Percentiles rank a stretch among this genome's conserved stretches.
These are phyloP conservation scores for Acanthamoeba lenticulata DNA, from an alignment of 208 protist species.

Conservation along the genomic window DNA sequence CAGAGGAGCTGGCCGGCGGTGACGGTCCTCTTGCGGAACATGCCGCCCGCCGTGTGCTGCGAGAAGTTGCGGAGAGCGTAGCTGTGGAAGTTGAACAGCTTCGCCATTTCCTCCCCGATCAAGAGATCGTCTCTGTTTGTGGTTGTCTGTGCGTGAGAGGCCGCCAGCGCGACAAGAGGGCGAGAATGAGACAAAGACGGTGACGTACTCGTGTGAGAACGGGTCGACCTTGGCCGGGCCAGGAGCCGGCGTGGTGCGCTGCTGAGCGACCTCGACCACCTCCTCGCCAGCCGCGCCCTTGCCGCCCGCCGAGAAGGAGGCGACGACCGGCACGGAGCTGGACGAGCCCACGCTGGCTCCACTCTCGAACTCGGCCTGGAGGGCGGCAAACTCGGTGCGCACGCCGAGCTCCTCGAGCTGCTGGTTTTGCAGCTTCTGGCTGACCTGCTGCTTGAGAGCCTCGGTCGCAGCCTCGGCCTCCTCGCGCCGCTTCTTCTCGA, in stretches of 20 bases:
- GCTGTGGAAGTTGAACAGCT: conserved; percentile 1
- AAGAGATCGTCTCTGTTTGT: background rate
- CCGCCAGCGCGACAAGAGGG: background rate
- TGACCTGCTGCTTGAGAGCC: background rate
- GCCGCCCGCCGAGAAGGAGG: background rate
- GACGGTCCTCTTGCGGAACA: background rate
- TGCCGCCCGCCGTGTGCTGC: background rate
- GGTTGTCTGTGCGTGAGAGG: background rate
- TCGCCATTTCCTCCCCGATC: background rate
- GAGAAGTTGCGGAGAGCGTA: background rate
- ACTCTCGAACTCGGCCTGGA: background rate
- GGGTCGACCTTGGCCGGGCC: background rate
- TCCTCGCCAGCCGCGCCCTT: background rate
- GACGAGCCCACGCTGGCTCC: too few relatives aligned
- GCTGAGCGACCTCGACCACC: background rate
- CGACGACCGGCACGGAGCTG: too few relatives aligned
- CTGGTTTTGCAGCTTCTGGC: background rate
- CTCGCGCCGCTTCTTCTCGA: background rate
- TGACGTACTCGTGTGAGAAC: background rate
- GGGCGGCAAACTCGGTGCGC: background rate
- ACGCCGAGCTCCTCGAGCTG: background rate
- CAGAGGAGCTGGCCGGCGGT: background rate
- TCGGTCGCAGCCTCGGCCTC: background rate
- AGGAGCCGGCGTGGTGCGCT: background rate
- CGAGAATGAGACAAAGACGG: background rate